Evolutionary conservation across 2,329 filamentous ascomycete genomes (phyloP).

Genomic region (Aspergillus vadensis): DNA sequence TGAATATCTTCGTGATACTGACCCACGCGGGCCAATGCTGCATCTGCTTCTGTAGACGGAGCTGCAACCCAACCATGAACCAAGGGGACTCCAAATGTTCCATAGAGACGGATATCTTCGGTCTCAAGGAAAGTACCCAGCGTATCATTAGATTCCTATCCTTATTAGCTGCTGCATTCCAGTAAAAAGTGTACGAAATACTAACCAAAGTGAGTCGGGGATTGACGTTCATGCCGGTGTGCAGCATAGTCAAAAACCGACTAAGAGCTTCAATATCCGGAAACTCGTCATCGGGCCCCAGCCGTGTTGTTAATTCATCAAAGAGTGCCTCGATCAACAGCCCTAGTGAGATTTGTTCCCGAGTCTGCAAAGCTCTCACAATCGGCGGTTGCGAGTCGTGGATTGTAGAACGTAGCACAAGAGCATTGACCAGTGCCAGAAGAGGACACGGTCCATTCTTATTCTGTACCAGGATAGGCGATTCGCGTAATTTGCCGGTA

Average conservation of each 20-base stretch:
- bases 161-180: constrained; percentile 34
- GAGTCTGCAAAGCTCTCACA: constrained; percentile 72
- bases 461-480: constrained; percentile 89
- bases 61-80: constrained; percentile 89
- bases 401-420: constrained; percentile 80
- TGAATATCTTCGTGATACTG: constrained; percentile 90
- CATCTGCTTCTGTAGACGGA: constrained; percentile 66
- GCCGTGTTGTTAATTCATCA: constrained; percentile 83
- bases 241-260: constrained; percentile 79
- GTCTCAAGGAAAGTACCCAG: constrained; percentile 86
- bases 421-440: constrained; percentile 87
- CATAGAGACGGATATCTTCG: constrained; percentile 84
- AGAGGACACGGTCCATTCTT: constrained; percentile 92
- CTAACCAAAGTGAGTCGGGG: constrained; percentile 72
- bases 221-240: constrained; percentile 98
- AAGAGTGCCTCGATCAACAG: constrained; percentile 86
- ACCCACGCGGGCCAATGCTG: constrained; percentile 72
- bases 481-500: constrained; percentile 66
- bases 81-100: constrained; percentile 82
- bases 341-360: constrained; percentile 85
- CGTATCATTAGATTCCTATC: constrained; percentile 36
- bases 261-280: constrained; percentile 90
- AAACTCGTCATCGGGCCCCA: constrained; percentile 67
- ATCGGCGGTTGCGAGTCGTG: constrained; percentile 68
- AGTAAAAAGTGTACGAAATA: background rate